Evolutionary conservation across 2,329 filamentous ascomycete species (phyloP).

Genomic region (Paecilomyces variotii): DNA sequence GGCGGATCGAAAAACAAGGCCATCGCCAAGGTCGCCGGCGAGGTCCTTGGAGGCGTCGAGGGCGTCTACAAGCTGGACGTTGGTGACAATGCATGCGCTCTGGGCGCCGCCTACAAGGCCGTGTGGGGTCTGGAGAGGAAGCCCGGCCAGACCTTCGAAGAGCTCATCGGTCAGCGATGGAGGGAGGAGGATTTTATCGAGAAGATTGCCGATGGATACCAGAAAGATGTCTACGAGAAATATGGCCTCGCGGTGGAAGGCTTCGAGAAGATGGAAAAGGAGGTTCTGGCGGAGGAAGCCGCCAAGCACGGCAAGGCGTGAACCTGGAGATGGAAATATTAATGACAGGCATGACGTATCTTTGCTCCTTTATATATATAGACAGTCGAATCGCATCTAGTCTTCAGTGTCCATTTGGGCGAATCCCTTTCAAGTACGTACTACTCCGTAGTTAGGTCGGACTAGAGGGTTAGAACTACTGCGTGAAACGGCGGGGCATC

Average conservation of each 20-base stretch:
- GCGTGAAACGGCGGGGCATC: background rate
- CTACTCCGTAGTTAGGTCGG: background rate
- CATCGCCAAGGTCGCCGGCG: constrained; percentile 74
- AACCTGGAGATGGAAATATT: background rate
- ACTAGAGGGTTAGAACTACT: background rate
- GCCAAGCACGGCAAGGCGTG: background rate
- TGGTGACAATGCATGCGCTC: constrained; percentile 86
- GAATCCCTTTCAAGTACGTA: background rate
- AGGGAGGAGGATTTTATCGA: constrained; percentile 74
- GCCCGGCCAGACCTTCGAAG: constrained; percentile 70
- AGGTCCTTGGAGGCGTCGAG: constrained; percentile 80
- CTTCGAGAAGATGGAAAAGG: constrained; percentile 67
- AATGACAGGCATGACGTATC: background rate
- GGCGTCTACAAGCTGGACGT: constrained; percentile 92
- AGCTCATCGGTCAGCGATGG: constrained; percentile 78
- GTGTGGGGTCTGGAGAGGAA: constrained; percentile 77
- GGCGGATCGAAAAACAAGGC: constrained; percentile 85
- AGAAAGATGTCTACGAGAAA: constrained; percentile 61
- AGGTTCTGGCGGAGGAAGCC: constrained; percentile 45
- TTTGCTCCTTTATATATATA: background rate
- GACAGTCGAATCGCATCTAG: background rate
- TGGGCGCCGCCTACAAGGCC: constrained; percentile 92
- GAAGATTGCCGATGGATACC: constrained; percentile 75
- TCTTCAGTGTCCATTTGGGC: background rate
- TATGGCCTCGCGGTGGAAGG: constrained; percentile 71